phyloP scores from a whole-genome alignment of 2,329 filamentous ascomycete species.

The Parascedosporium putredinis region DNA sequence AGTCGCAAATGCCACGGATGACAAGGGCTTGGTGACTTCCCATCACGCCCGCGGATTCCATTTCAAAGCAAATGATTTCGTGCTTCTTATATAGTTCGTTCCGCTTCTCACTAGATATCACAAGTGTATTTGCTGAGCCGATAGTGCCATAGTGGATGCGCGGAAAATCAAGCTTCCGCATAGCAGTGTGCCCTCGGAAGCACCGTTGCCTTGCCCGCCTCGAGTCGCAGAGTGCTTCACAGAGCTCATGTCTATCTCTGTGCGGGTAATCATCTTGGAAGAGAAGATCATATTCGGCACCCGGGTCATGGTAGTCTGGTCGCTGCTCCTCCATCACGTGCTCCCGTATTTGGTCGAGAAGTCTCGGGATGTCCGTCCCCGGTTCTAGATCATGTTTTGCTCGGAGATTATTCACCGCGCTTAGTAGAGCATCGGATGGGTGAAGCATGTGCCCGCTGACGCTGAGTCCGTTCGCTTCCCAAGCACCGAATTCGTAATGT shows the following conservation, averaged over 20 bases:
- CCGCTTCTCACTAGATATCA: constrained; percentile 4
- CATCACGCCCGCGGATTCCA: constrained; percentile 15
- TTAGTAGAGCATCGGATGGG: neutral
- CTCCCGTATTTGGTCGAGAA: neutral
- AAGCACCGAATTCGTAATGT: constrained; percentile 8
- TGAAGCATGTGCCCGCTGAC: constrained; percentile 3
- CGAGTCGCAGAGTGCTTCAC: neutral
- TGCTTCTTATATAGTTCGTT: neutral
- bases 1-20: constrained; percentile 20
- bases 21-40: constrained; percentile 14
- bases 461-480: neutral
- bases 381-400: neutral
- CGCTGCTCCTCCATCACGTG: neutral
- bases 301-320: neutral
- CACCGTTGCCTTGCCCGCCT: neutral
- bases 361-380: neutral
- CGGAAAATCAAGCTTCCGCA: neutral
- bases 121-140: constrained; percentile 6
- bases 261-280: neutral
- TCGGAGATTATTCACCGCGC: neutral
- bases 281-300: neutral
- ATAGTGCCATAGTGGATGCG: constrained; percentile 7
- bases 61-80: constrained; percentile 14
- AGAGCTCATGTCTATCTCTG: neutral
- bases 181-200: neutral